Conservation (phyloP, 768 basidiomycete species). For the Gymnopilus junonius region DNA sequence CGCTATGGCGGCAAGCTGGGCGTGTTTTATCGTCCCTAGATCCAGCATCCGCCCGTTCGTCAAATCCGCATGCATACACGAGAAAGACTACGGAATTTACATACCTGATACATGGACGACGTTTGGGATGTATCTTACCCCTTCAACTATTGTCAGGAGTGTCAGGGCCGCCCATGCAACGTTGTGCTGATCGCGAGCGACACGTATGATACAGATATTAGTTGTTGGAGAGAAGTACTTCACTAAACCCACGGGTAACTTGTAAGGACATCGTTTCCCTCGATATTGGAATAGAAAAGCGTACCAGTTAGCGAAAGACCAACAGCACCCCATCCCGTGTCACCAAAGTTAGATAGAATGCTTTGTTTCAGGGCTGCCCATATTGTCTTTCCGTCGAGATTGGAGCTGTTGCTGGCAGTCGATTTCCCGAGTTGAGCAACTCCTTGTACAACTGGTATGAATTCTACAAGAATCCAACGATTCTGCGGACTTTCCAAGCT, state of each 20-base stretch:
- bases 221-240: slow-evolving; percentile 89
- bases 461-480: slow-evolving; percentile 88
- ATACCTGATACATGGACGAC: slow-evolving; percentile 83
- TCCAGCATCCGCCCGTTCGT: not conserved
- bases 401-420: slow-evolving; percentile 17
- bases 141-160: slow-evolving; percentile 66
- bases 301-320: slow-evolving; percentile 71
- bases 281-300: slow-evolving; percentile 17
- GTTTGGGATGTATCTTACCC: slow-evolving; percentile 65
- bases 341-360: slow-evolving; percentile 76
- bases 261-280: not conserved
- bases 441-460: slow-evolving; percentile 53
- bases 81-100: slow-evolving; percentile 19
- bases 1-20: slow-evolving; percentile 74
- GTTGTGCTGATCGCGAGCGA: slow-evolving; percentile 79
- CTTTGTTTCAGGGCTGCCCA: slow-evolving; percentile 73
- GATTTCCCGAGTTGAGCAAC: slow-evolving; percentile 28
- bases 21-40: slow-evolving; percentile 86
- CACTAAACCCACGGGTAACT: slow-evolving; percentile 46
- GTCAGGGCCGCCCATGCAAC: slow-evolving; percentile 83
- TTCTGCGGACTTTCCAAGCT: slow-evolving; percentile 52
- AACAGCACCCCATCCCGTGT: slow-evolving; percentile 85
- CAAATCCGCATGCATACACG: no score
- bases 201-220: slow-evolving; percentile 83
- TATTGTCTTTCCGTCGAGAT: slow-evolving; percentile 66